Base-by-base conservation (phyloP, 345 rosid genomes). In the Erucastrum elatum region DNA sequence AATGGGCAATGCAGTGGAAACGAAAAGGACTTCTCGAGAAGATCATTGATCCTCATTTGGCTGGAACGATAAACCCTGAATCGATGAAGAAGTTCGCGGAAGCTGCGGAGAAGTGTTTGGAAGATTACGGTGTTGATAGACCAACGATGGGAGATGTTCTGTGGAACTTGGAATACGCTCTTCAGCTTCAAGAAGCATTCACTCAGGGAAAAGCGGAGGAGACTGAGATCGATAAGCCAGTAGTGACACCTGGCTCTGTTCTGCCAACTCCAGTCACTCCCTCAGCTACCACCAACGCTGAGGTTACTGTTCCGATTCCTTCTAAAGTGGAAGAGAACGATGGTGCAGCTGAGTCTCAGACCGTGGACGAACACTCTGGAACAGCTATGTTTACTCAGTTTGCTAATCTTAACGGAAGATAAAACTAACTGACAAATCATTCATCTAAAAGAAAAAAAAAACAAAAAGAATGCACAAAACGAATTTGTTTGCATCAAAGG, bases 401-500 rank as follows among this genome's bases (percentile, higher is more conserved):
- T 51, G 56, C 56, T 51, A 51, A 13, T 51, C 56, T 51, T 51
- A 51, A 51, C 8, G 56, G 56, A 51, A 51, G 56, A 51, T 51
- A 51, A 51, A 51, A 51, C 17, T 51, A 51, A 51, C 15, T 15
- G 39, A 51, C 56, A 51, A 51, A 51, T n/a, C n/a, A 51, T n/a
- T 51, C 17, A 51, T 51, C 56, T 51, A n/a, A 51, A 51, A 51
- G 56, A 15, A 51, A 68, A 17, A 31, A 9, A 71, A 31, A 70
- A 34, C 37, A 34, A 34, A 34, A 34, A 34, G 37, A 34, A 34
- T 34, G 7, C 37, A 34, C 37, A 37, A 65, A 66, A 58, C 69
- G n/a, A 72, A 66, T n/a, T 59, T 78, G 39, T 41, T 49, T 60
- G 59, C 44, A 51, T 16, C 13, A 39, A 41, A 55, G 30, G 62